Evolutionary conservation across 345 rosid genomes (phyloP), one percentile per base, ranked within the genome.

Genomic region (Jatropha curcas): DNA sequence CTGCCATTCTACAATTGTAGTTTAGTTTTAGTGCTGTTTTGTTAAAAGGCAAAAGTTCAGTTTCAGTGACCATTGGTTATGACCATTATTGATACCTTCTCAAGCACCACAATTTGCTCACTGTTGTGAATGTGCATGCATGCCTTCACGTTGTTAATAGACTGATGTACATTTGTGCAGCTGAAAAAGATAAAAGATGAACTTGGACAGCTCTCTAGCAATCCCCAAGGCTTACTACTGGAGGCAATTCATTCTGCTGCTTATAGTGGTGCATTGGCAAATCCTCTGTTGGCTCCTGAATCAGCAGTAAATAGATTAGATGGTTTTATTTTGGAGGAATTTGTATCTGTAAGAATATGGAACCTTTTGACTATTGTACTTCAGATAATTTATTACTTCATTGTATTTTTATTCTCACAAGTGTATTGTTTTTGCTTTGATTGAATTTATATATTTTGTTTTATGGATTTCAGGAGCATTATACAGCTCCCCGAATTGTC

Each of bases 221-320:
- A 95, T 39, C 98, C 92, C 56, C 89, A 89, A 50, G 89, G 88
- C 25, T 80, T 89, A 66, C 86, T 95, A 25, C 65, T 91, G 82
- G 99, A 95, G 82, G 93, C 92, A 24, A 84, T 92, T 78, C 99
- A 92, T 76, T 86, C 97, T 4, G 90, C 91, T 62, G 99, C 87
- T 71, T 95, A 83, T 82, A 77, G 86, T 46, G 98, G 98, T 65
- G 94, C 92, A 62, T 81, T 95, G 77, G 94, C 92, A 31, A 92
- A 92, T 86, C 96, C 99, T 46, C 86, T 95, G 79, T 78, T 91
- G 43, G 96, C 93, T 56, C 82, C 97, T 22, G 97, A 91, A 77
- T 88, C 97, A 69, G 87, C 97, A 24, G 60, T 91, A 60, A 76
- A 72, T 74, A 76, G 82, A 77, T 74, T 95, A 76, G 83, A 82